Percentiles rank a stretch among this genome's conserved stretches.
phyloP scores from a whole-genome alignment of 2,329 filamentous ascomycete genomes.

The Lecanicillium sp. region DNA sequence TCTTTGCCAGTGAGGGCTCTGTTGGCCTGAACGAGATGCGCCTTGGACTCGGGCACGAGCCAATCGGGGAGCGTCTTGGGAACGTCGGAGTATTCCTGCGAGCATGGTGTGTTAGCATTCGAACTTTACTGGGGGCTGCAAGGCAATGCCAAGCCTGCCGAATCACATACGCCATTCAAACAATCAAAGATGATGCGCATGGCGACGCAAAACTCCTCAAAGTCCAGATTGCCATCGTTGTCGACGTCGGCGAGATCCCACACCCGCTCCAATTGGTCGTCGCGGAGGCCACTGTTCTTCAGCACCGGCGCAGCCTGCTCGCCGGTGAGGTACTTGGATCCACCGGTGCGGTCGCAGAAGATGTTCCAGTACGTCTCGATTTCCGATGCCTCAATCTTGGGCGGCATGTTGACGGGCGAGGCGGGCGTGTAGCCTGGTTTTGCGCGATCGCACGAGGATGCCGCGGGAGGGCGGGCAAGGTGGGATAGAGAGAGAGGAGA shows the following conservation, averaged over 20 bases:
- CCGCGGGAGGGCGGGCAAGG: neutral
- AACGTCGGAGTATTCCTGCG: conserved; percentile 82
- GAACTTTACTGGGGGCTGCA: conserved; percentile 1
- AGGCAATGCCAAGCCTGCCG: neutral
- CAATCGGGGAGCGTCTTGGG: conserved; percentile 82
- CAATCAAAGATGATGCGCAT: conserved; percentile 98
- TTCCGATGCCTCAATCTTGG: conserved; percentile 54
- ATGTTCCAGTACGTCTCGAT: conserved; percentile 62
- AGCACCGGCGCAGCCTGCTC: conserved; percentile 55
- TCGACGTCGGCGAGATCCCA: conserved; percentile 98
- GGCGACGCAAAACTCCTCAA: conserved; percentile 98
- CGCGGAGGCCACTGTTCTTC: conserved; percentile 55
- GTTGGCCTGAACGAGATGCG: conserved; percentile 78
- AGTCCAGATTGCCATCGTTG: conserved; percentile 94
- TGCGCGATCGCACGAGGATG: neutral
- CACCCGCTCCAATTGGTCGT: conserved; percentile 84
- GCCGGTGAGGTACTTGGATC: conserved; percentile 51
- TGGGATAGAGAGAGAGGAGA: neutral
- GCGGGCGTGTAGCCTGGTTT: neutral
- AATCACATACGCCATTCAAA: conserved; percentile 76
- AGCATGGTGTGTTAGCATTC: conserved; percentile 10
- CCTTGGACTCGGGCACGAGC: conserved; percentile 93
- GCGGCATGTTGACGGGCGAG: conserved; percentile 37
- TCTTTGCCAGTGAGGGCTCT: conserved; percentile 73
- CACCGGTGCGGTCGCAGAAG: conserved; percentile 51